phyloP scores from a whole-genome alignment of 495 filamentous ascomycete species.

The Cudoniella acicularis region DNA sequence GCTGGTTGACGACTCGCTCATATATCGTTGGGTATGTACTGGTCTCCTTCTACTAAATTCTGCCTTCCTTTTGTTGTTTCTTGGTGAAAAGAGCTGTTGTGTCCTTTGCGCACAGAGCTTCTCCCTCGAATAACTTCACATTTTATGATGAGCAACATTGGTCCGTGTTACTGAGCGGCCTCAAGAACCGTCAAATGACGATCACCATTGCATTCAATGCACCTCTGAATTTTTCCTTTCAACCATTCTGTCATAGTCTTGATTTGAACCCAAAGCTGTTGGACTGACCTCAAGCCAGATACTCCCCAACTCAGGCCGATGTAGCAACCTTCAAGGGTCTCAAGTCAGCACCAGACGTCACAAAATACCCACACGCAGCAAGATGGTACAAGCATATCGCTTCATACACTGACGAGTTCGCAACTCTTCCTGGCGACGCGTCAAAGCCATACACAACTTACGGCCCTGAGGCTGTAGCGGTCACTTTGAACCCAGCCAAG shows the following conservation, averaged over 20 bases:
- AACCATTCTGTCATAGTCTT: constrained; percentile 4
- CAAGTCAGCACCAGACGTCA: constrained; percentile 66
- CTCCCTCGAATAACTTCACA: constrained; percentile 10
- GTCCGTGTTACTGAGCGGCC: constrained; percentile 99
- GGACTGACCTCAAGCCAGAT: constrained; percentile 51
- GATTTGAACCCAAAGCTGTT: background rate
- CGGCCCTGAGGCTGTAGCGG: constrained; percentile 75
- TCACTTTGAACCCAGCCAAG: constrained; percentile 81
- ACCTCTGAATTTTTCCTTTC: constrained; percentile 65
- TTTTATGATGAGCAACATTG: constrained; percentile 86
- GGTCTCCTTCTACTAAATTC: constrained; percentile 27
- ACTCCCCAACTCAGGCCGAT: constrained; percentile 89
- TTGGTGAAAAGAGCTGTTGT: background rate
- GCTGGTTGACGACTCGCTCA: constrained; percentile 83
- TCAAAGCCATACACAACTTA: constrained; percentile 84
- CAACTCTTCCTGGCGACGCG: constrained; percentile 85
- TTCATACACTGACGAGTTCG: constrained; percentile 85
- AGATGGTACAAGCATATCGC: constrained; percentile 99
- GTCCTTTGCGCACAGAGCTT: background rate
- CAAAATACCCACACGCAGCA: constrained; percentile 88
- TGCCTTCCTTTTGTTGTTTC: constrained; percentile 7
- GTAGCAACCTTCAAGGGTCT: constrained; percentile 90
- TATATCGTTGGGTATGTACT: constrained; percentile 85
- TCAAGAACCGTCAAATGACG: constrained; percentile 95
- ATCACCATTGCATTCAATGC: constrained; percentile 70